These are phyloP conservation scores for Penicillium bialowiezense DNA, from an alignment of 495 filamentous ascomycete species.

Conservation along the genomic window DNA sequence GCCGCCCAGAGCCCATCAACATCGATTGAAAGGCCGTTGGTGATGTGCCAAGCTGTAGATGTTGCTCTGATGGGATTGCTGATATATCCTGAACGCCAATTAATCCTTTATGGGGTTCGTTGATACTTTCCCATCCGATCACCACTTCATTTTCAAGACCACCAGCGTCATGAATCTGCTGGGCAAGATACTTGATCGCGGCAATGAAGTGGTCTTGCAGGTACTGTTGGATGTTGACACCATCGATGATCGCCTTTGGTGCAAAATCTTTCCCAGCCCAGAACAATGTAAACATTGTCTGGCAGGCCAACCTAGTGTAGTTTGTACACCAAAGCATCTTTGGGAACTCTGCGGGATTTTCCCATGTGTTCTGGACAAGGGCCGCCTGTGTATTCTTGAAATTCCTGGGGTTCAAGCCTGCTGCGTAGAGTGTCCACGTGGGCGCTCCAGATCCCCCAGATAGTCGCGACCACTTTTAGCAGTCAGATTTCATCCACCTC, in stretches of 20 bases:
- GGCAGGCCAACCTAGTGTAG: slow-evolving; percentile 81
- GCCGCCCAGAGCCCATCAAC: slow-evolving; percentile 80
- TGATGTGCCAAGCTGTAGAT: slow-evolving; percentile 87
- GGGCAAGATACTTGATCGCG: slow-evolving; percentile 76
- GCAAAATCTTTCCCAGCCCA: slow-evolving; percentile 90
- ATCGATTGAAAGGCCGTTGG: slow-evolving; percentile 96
- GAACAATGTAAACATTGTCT: slow-evolving; percentile 92
- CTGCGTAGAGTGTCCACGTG: slow-evolving; percentile 96
- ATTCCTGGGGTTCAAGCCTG: slow-evolving; percentile 77
- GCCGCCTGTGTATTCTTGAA: slow-evolving; percentile 89
- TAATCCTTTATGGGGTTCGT: slow-evolving; percentile 89
- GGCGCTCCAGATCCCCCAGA: slow-evolving; percentile 93
- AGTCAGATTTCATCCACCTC: too few species aligned
- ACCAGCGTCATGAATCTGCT: slow-evolving; percentile 83
- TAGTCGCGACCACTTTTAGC: slow-evolving; percentile 96
- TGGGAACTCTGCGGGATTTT: slow-evolving; percentile 81
- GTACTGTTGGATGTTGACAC: slow-evolving; percentile 94
- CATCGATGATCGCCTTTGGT: slow-evolving; percentile 92
- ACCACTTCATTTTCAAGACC: slow-evolving; percentile 84
- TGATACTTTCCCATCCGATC: slow-evolving; percentile 93
- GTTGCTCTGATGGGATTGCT: slow-evolving; percentile 79
- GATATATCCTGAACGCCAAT: slow-evolving; percentile 84
- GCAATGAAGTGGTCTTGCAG: slow-evolving; percentile 82
- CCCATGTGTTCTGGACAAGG: slow-evolving; percentile 90
- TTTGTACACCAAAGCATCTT: slow-evolving; percentile 99